Evolutionary conservation across 78 protist species (phyloP), one percentile per base, ranked within the genome.

Genomic region (Monosiga brevicollis): DNA sequence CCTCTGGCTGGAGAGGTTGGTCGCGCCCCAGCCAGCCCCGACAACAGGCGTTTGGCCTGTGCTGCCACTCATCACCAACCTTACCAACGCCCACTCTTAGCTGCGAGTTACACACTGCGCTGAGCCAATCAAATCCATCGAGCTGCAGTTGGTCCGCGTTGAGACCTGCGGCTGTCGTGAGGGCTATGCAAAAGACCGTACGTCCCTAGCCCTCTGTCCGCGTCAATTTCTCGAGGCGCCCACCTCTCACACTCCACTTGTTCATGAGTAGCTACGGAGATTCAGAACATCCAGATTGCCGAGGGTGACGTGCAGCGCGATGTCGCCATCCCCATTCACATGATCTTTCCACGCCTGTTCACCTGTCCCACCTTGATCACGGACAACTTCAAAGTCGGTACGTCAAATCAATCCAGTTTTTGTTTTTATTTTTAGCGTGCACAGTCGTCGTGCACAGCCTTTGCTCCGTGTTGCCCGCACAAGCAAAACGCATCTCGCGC

Each of bases 321-420:
- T 35, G n/a, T 90, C 15, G 37, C 72, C 55, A 80, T 95, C 37
- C 97, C 97, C 42, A 40, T 95, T 23, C 84, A 90, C 87, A 94
- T 95, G 97, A 73, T 92, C 72, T 92, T 95, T 91, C 98, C 98
- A n/a, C 80, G 97, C 79, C 75, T 93, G 39, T 95, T 94, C 88
- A 91, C 95, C 25, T 92, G 94, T 76, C 88, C 93, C 0, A 78
- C 95, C 1, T 42, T 92, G 39, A 78, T 86, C 76, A 87, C 92
- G 40, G 25, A 43, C 24, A 77, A 86, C 42, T 94, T 93, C 87
- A 88, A 83, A 40, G 78, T 90, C 1, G 90, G 83, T 72, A 87
- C 83, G 42, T 86, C n/a, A n/a, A n/a, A n/a, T n/a, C n/a, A n/a
- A n/a, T n/a, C n/a, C n/a, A n/a, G n/a, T n/a, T n/a, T n/a, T n/a